Conservation (phyloP, 148 eudicot species). For the Linanthus parryae region DNA sequence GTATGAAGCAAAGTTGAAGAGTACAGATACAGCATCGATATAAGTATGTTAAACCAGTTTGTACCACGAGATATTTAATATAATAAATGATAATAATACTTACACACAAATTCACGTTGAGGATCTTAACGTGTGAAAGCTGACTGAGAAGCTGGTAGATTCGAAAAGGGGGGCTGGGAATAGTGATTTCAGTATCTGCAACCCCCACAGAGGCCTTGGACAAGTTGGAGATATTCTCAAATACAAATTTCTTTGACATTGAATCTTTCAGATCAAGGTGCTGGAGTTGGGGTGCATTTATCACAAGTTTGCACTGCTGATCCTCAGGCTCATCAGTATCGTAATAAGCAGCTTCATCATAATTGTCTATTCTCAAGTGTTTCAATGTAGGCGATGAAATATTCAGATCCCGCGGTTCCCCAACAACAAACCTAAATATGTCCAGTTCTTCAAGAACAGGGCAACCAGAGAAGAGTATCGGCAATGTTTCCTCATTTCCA, state of each 20-base stretch:
- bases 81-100: background rate
- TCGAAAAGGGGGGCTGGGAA: background rate
- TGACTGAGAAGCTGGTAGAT: constrained; percentile 2
- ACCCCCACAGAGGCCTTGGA: background rate
- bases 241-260: background rate
- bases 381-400: constrained; percentile 6
- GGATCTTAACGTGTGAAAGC: background rate
- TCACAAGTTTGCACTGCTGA: background rate
- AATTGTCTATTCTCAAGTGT: background rate
- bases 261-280: background rate
- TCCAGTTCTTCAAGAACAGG: constrained; percentile 20
- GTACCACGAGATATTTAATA: background rate
- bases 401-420: background rate
- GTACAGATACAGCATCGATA: too few relatives aligned
- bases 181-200: background rate
- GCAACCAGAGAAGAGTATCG: constrained; percentile 15
- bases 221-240: background rate
- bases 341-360: background rate
- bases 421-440: background rate
- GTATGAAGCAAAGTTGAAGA: too few relatives aligned
- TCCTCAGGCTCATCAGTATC: background rate
- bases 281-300: constrained; percentile 1
- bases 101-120: background rate
- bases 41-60: background rate
- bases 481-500: constrained; percentile 8